Conservation (phyloP, 2,329 filamentous ascomycete genomes). For the Ophiostoma sp. region DNA sequence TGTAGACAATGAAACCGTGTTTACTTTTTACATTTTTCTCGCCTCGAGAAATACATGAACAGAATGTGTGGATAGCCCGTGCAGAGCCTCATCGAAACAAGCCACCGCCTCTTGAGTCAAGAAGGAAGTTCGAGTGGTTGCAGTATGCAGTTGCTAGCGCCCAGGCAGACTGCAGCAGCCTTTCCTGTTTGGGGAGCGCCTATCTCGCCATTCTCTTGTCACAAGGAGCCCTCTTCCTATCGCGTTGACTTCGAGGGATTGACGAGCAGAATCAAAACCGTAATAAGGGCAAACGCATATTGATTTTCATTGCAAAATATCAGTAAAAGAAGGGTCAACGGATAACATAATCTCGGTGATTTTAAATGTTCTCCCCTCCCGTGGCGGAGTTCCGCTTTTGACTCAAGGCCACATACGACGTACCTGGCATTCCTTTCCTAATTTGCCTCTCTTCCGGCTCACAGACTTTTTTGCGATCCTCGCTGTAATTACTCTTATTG, state of each 20-base stretch:
- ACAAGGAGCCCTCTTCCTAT: background rate
- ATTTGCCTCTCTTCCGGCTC: background rate
- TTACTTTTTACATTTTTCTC: background rate
- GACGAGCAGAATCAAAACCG: background rate
- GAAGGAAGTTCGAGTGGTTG: background rate
- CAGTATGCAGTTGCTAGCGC: background rate
- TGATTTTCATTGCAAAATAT: too few species aligned
- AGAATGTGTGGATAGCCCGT: background rate
- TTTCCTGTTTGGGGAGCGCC: constrained; percentile 6
- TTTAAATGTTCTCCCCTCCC: too few species aligned
- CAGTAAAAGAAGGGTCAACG: too few species aligned
- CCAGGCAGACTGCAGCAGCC: background rate
- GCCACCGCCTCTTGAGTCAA: constrained; percentile 9
- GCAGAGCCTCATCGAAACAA: background rate
- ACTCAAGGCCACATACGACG: background rate
- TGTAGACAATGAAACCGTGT: background rate
- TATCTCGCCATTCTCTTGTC: background rate
- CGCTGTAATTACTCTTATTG: background rate
- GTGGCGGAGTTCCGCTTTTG: too few species aligned
- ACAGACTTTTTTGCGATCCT: background rate
- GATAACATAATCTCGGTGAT: too few species aligned
- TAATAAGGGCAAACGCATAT: background rate
- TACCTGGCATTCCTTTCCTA: background rate
- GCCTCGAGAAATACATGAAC: background rate
- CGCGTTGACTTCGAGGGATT: background rate